Evolutionary conservation across 164 flowering plant genomes (phyloP), one percentile per base, ranked within the genome.

Genomic region (Chloranthus sessilifolius): DNA sequence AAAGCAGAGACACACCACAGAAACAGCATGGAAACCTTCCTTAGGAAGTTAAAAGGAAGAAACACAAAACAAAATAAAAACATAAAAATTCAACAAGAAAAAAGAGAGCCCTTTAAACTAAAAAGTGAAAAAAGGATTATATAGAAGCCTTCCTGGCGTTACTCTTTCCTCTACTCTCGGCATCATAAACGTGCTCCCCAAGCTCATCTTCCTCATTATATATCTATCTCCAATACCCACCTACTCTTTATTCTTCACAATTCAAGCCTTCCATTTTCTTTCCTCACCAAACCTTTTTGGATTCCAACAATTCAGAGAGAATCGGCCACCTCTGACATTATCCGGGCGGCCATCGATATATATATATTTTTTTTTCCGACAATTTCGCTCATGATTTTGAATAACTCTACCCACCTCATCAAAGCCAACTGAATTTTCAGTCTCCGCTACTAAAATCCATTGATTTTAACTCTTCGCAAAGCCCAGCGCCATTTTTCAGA

Each of bases 101-200:
- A 59, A 14, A 46, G 47, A 64, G 42, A 40, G 43, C 56, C 61
- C 58, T n/a, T n/a, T n/a, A n/a, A n/a, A n/a, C n/a, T n/a, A n/a
- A n/a, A n/a, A n/a, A n/a, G n/a, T n/a, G n/a, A n/a, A n/a, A n/a
- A n/a, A n/a, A n/a, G n/a, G n/a, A n/a, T n/a, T n/a, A n/a, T n/a
- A n/a, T n/a, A n/a, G n/a, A n/a, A n/a, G n/a, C n/a, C n/a, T n/a
- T n/a, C n/a, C 43, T 59, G 47, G 57, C 62, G 60, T 66, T 59
- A 50, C 61, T 60, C 64, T 60, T n/a, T 70, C 63, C 49, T 47
- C 60, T 33, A 38, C 35, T 60, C 52, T 27, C 59, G 69, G 64
- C 68, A 67, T 31, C 60, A 44, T 31, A 65, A 67, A 67, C 77
- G 78, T 73, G 81, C 61, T 10, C 74, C 50, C 65, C 3, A 77